Evolutionary conservation across 225 moss, liverwort and hornwort species (phyloP).

Genomic region (Polytrichum commune): DNA sequence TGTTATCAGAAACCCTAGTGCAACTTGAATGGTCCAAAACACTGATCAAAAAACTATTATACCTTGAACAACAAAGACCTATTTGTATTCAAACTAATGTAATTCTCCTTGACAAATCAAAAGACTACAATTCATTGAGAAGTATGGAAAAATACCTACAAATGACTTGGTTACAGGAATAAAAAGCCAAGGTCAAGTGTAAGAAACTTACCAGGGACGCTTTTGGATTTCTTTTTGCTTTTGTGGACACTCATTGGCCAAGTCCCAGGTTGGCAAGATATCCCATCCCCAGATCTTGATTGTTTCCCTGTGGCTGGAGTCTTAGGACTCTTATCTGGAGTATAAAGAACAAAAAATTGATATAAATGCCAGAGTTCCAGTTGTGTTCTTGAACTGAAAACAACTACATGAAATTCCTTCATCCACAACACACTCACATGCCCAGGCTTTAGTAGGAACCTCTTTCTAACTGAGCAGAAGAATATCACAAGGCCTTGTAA

Average conservation of each 20-base stretch:
- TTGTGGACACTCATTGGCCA: slow-evolving; percentile 67
- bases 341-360: slow-evolving; percentile 2
- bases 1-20: neutral
- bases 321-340: slow-evolving; percentile 30
- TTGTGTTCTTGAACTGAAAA: no score
- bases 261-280: slow-evolving; percentile 32
- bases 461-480: neutral
- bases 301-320: slow-evolving; percentile 29
- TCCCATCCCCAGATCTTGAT: slow-evolving; percentile 19
- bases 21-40: no score
- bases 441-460: neutral
- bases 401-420: no score
- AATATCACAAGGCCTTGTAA: neutral
- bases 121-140: no score
- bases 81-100: no score
- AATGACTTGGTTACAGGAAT: neutral
- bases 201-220: slow-evolving; percentile 52
- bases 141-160: no score
- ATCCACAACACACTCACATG: no score
- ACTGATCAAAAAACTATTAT: no score
- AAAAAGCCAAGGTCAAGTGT: neutral
- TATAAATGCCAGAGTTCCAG: no score
- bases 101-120: no score
- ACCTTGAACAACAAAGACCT: no score
- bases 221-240: slow-evolving; percentile 51